Percentiles rank a stretch among this genome's conserved stretches.
Conservation (phyloP, 2,329 filamentous ascomycete species). For the Macrophomina tecta region DNA sequence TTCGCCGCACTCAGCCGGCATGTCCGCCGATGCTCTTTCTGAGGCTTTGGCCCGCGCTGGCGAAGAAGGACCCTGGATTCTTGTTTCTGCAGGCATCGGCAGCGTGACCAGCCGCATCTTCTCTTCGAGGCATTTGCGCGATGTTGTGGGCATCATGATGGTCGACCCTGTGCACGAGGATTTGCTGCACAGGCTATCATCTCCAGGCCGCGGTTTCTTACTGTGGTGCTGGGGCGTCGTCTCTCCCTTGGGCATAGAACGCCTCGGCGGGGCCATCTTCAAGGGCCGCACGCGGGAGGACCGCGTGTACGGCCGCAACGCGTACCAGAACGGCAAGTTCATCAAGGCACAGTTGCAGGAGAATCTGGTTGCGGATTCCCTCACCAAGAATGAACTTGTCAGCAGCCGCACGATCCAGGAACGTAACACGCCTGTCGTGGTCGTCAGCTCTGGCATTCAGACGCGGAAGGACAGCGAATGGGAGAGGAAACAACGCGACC, state of each 20-base stretch:
- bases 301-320: conserved; percentile 79
- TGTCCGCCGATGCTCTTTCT: conserved; percentile 86
- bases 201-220: conserved; percentile 74
- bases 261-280: conserved; percentile 80
- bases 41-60: conserved; percentile 81
- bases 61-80: conserved; percentile 86
- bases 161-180: conserved; percentile 92
- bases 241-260: conserved; percentile 84
- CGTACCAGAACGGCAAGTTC: conserved; percentile 80
- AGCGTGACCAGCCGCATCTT: conserved; percentile 92
- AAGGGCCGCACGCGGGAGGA: conserved; percentile 80
- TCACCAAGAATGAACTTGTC: conserved; percentile 82
- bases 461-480: conserved; percentile 72
- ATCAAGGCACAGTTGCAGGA: conserved; percentile 94
- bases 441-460: conserved; percentile 82
- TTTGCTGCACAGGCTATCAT: conserved; percentile 71
- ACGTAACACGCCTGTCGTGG: conserved; percentile 73
- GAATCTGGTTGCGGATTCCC: conserved; percentile 81
- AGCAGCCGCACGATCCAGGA: conserved; percentile 81
- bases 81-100: conserved; percentile 85
- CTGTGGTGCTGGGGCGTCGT: conserved; percentile 87
- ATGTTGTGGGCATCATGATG: conserved; percentile 79
- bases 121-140: conserved; percentile 76
- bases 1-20: conserved; percentile 89
- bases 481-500: conserved; percentile 83